Percentiles rank a stretch among this genome's conserved stretches.
These are phyloP conservation scores for Pythium periplocum DNA, from an alignment of 352 stramenopile genomes.

Conservation along the genomic window DNA sequence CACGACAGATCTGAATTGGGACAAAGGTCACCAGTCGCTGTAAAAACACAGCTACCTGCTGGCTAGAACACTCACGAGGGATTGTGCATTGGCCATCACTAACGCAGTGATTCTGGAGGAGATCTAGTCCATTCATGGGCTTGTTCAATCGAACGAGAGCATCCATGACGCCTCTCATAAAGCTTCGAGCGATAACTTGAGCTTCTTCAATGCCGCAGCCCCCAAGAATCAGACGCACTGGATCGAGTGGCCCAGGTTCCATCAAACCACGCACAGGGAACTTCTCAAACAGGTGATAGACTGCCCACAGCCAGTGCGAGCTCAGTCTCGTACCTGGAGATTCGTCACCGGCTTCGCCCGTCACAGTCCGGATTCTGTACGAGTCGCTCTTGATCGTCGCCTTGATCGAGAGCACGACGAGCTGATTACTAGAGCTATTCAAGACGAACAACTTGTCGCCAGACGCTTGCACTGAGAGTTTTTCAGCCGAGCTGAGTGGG, in stretches of 20 bases:
- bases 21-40: constrained; percentile 55
- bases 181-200: background rate
- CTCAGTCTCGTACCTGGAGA: constrained; percentile 15
- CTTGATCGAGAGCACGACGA: background rate
- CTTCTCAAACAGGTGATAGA: constrained; percentile 35
- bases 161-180: background rate
- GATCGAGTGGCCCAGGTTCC: background rate
- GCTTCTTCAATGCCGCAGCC: background rate
- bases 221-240: background rate
- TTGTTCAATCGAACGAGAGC: background rate
- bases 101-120: constrained; percentile 13
- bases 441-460: background rate
- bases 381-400: constrained; percentile 39
- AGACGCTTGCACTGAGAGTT: background rate
- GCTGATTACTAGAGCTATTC: background rate
- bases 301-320: constrained; percentile 24
- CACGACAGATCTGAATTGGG: constrained; percentile 68
- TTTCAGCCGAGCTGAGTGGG: background rate
- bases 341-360: constrained; percentile 11
- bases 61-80: no score
- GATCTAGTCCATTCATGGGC: background rate
- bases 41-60: constrained; percentile 16
- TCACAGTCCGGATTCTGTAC: constrained; percentile 33
- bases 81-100: constrained; percentile 22
- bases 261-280: constrained; percentile 22